A percentile compares a stretch with the other conserved stretches of the same genome.
phyloP scores from a whole-genome alignment of 495 filamentous ascomycete genomes.

The Lentithecium fluviatile region DNA sequence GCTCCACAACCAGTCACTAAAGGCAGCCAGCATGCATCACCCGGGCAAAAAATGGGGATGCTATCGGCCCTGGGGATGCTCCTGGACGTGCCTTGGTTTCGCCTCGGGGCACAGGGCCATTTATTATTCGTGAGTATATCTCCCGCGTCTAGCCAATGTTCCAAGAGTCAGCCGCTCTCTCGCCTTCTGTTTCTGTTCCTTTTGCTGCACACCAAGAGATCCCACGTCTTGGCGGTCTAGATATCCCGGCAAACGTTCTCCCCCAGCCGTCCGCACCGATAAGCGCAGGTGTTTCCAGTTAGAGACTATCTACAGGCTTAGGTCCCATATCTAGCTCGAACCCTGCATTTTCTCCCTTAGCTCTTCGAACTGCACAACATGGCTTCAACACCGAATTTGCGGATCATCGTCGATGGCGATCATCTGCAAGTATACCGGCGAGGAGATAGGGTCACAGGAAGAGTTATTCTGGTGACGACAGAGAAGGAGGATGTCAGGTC shows the following conservation, averaged over 20 bases:
- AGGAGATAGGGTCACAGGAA: constrained; percentile 31
- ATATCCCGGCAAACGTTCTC: constrained; percentile 29
- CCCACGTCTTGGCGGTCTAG: constrained; percentile 27
- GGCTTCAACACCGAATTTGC: constrained; percentile 10
- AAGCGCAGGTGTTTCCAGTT: constrained; percentile 6
- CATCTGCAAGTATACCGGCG: constrained; percentile 12
- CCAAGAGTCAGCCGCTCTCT: constrained; percentile 7
- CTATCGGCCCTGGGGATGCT: too few relatives aligned
- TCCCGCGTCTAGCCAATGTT: constrained; percentile 3
- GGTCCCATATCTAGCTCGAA: constrained; percentile 9
- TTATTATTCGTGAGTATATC: neutral
- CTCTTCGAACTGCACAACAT: constrained; percentile 6
- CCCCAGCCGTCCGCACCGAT: constrained; percentile 18
- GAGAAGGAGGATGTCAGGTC: constrained; percentile 19
- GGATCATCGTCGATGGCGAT: constrained; percentile 30
- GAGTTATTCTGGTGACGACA: constrained; percentile 17
- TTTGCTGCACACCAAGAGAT: constrained; percentile 23
- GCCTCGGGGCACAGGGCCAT: neutral
- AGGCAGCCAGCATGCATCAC: neutral
- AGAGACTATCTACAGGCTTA: neutral
- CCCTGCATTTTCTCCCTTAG: constrained; percentile 13
- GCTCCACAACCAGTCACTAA: neutral
- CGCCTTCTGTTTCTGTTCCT: constrained; percentile 3
- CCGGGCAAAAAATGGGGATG: too few relatives aligned
- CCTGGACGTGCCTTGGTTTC: too few relatives aligned